These are phyloP conservation scores for Gaertneriomyces semiglobifer DNA, from an alignment of 192 early-diverging fungal species.

Conservation along the genomic window DNA sequence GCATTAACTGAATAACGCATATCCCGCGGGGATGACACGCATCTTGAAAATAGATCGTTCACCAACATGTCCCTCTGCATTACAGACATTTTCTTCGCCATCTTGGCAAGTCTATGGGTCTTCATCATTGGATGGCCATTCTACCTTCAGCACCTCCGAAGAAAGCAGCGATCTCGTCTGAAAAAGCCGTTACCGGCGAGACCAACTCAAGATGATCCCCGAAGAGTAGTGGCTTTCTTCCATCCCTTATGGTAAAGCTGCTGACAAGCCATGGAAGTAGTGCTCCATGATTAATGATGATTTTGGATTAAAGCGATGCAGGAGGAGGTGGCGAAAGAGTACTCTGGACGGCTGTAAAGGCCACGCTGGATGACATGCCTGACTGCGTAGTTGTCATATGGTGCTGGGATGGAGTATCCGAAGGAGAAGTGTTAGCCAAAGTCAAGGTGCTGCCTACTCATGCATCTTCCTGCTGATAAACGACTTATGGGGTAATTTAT, in stretches of 20 bases:
- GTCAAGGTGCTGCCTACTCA: slow-evolving; percentile 47
- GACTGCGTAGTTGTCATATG: slow-evolving; percentile 74
- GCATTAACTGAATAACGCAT: too few species aligned
- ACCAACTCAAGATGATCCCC: too few species aligned
- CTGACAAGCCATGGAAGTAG: not conserved
- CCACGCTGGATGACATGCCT: slow-evolving; percentile 70
- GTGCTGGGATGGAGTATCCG: slow-evolving; percentile 59
- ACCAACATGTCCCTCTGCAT: too few species aligned
- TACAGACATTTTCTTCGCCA: too few species aligned
- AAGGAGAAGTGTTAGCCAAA: slow-evolving; percentile 57
- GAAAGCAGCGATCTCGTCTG: too few species aligned
- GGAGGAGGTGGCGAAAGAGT: slow-evolving; percentile 97
- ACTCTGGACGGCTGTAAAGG: slow-evolving; percentile 84
- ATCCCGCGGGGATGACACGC: too few species aligned
- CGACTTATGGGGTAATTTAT: not conserved
- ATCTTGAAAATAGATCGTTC: too few species aligned
- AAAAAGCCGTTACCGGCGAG: too few species aligned
- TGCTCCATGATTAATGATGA: not conserved
- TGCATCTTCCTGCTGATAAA: too few species aligned
- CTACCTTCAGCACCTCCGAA: too few species aligned
- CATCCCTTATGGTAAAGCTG: slow-evolving; percentile 78
- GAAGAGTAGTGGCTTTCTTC: slow-evolving; percentile 64
- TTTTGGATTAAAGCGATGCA: slow-evolving; percentile 51
- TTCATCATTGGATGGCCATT: too few species aligned
- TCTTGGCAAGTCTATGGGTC: too few species aligned